Base-by-base conservation (phyloP, 179 eudicot species). In the Spergularia azorica region DNA sequence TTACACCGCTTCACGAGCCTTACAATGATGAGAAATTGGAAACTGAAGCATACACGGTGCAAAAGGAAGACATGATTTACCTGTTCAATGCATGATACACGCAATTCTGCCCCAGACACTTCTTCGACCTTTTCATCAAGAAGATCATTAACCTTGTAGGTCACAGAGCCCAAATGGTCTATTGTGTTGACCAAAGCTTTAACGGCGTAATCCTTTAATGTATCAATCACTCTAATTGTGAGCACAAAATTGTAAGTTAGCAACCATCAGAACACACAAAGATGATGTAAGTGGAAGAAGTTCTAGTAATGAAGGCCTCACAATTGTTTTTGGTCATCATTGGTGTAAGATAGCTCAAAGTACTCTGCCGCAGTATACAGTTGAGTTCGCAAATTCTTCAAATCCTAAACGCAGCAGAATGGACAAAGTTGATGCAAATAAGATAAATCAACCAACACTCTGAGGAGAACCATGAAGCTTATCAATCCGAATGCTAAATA, bases 301-400 rank as follows among this genome's bases (percentile, higher is more conserved):
- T 51, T 14, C 18, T 59, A 39, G 3, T 38, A 52, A 39, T 38
- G 51, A 9, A 10, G 38, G 68, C 16, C 97, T 90, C 80, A 95
- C 99, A 86, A 79, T 63, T 93, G 89, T 75, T 91, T 93, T 84
- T 94, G 90, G 81, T 91, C 89, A 72, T 95, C 98, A 41, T 88
- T 88, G 38, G 84, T 79, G 85, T 88, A 93, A n/a, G 98, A 89
- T 68, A 82, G 58, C 78, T 95, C 99, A 79, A 95, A 95, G 74
- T 91, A 95, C 77, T 95, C 98, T 7, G 97, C 99, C 57, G 99
- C 97, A 56, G 97, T 81, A 81, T 95, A 93, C 71, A 95, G 76
- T 83, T 95, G 99, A 20, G 87, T 83, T 75, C 92, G 85, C 86
- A 95, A 79, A 81, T 91, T 89, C 87, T 88, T 90, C 90, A 95